Evolutionary conservation across 1,139 yeast species (phyloP), one percentile per base, ranked within the genome.

Genomic region (Sugiyamaella pinicola): DNA sequence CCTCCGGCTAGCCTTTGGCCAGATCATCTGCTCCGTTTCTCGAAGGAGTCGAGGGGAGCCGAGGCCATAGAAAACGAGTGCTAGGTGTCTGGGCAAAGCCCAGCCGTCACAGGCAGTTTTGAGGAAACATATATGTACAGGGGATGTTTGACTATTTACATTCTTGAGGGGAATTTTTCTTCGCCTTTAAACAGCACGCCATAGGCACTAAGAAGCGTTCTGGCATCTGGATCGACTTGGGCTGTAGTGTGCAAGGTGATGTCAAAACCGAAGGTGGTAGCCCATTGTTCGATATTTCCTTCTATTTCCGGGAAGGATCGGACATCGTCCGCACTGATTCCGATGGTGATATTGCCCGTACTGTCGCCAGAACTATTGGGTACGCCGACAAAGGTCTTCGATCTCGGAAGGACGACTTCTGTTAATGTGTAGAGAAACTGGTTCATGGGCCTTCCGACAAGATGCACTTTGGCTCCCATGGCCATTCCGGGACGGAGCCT

Each of bases 221-320:
- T 82, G n/a, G 98, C 98, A 65, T 89, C 95, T 39, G 84, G 83
- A 67, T 91, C 97, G 26, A 90, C 85, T 71, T 89, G 90, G 8
- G 98, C 97, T 46, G 88, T 74, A 28, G 99, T 93, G 68, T 87
- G 88, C 62, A 93, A 75, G 41, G 91, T 87, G 54, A 93, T 78
- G 67, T 90, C 87, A 75, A 93, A 79, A 56, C 97, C 98, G 69
- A 84, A 88, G 50, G 91, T 82, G 62, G 78, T 81, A 43, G 96
- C 95, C 86, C 93, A 93, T 62, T 87, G 76, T 69, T 91, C 99
- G 69, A 86, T 93, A 73, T 86, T 90, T 55, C 84, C 82, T 68
- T 91, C 96, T 58, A 95, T 83, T 72, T 95, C 99, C 2, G 99
- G 99, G 78, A 95, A 95, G 64, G 78, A 79, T 65, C 82, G 82